Evolutionary conservation across 2,329 filamentous ascomycete species (phyloP).

Genomic region (Monosporascus sp.): DNA sequence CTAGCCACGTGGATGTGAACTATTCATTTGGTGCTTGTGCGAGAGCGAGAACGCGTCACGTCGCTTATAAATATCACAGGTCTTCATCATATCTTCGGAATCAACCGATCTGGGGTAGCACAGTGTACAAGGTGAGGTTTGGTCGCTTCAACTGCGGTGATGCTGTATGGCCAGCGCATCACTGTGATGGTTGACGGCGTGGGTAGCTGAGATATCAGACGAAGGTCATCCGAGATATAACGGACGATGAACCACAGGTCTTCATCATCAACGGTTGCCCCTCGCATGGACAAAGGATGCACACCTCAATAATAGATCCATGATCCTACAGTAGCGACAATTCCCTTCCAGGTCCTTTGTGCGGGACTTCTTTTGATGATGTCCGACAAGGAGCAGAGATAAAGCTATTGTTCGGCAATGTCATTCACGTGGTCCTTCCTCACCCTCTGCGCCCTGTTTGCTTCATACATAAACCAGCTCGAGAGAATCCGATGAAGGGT

Average conservation of each 20-base stretch:
- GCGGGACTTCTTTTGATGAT: neutral
- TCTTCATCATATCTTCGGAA: neutral
- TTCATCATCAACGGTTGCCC: neutral
- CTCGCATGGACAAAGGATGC: too few relatives aligned
- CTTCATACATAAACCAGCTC: neutral
- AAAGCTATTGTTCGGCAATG: neutral
- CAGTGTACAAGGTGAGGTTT: neutral
- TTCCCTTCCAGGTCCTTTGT: neutral
- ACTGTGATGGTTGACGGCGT: neutral
- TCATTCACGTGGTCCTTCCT: neutral
- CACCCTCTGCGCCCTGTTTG: neutral
- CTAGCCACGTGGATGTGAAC: neutral
- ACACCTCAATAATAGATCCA: too few relatives aligned
- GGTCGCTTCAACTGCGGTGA: neutral
- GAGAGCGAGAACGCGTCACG: neutral
- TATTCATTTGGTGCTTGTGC: neutral
- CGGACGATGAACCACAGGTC: neutral
- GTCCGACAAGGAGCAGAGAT: neutral
- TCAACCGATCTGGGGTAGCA: neutral
- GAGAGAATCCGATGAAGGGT: neutral
- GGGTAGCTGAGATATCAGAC: neutral
- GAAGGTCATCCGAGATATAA: neutral
- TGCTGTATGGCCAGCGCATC: neutral
- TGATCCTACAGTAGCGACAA: neutral
- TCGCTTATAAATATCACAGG: neutral